These are phyloP conservation scores for Xylaria cubensis DNA, from an alignment of 495 filamentous ascomycete genomes.

Conservation along the genomic window DNA sequence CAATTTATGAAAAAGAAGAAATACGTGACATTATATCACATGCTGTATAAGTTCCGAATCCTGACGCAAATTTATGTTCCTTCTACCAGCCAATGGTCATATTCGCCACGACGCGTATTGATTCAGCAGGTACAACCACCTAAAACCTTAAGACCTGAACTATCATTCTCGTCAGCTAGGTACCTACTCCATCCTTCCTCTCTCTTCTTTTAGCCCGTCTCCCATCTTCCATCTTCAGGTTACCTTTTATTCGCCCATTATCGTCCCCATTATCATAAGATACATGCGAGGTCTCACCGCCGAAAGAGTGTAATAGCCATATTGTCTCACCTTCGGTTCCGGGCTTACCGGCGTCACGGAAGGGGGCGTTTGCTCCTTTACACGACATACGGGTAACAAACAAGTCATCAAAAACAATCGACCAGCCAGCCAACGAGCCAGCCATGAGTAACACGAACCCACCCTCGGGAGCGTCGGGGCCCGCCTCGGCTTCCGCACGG, in stretches of 20 bases:
- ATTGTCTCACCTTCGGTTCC: constrained; percentile 13
- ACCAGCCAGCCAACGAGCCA: not conserved
- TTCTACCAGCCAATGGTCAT: not conserved
- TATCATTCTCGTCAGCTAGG: not conserved
- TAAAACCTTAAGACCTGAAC: not conserved
- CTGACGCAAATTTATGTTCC: not conserved
- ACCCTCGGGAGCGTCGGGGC: constrained; percentile 51
- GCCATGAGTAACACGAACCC: constrained; percentile 56
- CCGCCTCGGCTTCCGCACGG: constrained; percentile 48
- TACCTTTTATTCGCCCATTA: not conserved
- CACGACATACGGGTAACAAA: constrained; percentile 14
- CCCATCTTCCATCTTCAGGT: not conserved
- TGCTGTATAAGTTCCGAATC: not conserved
- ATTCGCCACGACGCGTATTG: not conserved
- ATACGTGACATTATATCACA: not conserved
- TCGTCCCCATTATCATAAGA: not conserved
- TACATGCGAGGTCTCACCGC: not conserved
- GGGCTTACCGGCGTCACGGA: constrained; percentile 22
- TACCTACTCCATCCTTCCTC: not conserved
- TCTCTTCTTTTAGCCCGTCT: not conserved
- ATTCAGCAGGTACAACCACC: not conserved
- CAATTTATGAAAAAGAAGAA: not conserved
- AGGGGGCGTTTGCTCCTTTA: not conserved
- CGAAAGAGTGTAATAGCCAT: not conserved
- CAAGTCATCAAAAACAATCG: not conserved